Evolutionary conservation across 2,329 filamentous ascomycete genomes (phyloP).

Genomic region (Fusarium veterinarium): DNA sequence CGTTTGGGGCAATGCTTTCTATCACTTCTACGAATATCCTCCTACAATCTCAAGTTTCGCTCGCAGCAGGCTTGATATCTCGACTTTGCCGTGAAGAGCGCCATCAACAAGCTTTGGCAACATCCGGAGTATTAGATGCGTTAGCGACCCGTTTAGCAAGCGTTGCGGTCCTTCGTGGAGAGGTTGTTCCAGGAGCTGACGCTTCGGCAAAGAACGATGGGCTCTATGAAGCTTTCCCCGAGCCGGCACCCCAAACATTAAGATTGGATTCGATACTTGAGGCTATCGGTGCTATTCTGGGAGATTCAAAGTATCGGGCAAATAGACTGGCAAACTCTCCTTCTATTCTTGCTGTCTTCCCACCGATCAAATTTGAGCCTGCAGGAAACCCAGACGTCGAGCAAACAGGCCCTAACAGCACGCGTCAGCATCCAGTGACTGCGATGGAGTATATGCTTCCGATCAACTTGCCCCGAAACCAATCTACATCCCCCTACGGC

Average conservation of each 20-base stretch:
- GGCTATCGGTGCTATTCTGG: constrained; percentile 80
- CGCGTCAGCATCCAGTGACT: constrained; percentile 52
- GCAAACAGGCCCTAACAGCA: constrained; percentile 61
- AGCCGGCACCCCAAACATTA: constrained; percentile 67
- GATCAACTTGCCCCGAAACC: constrained; percentile 52
- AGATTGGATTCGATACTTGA: constrained; percentile 78
- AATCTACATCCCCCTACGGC: constrained; percentile 40
- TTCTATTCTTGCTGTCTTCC: constrained; percentile 76
- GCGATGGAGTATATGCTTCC: constrained; percentile 73
- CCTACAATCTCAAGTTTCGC: constrained; percentile 70
- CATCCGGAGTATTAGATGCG: constrained; percentile 79
- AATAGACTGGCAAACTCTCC: constrained; percentile 77
- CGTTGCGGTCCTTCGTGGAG: constrained; percentile 74
- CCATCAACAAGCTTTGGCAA: constrained; percentile 78
- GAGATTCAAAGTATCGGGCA: constrained; percentile 81
- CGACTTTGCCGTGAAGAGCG: constrained; percentile 74
- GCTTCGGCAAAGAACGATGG: constrained; percentile 64
- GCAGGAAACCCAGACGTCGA: constrained; percentile 63
- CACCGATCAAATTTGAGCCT: constrained; percentile 65
- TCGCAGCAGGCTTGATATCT: constrained; percentile 68
- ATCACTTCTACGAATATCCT: constrained; percentile 64
- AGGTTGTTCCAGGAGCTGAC: constrained; percentile 75
- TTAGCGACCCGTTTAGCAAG: constrained; percentile 79
- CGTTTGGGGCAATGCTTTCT: constrained; percentile 73
- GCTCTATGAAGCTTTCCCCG: constrained; percentile 68